Evolutionary conservation across 176 grass and related monocot species (phyloP), one percentile per base, ranked within the genome.

Genomic region (Chloris gayana): DNA sequence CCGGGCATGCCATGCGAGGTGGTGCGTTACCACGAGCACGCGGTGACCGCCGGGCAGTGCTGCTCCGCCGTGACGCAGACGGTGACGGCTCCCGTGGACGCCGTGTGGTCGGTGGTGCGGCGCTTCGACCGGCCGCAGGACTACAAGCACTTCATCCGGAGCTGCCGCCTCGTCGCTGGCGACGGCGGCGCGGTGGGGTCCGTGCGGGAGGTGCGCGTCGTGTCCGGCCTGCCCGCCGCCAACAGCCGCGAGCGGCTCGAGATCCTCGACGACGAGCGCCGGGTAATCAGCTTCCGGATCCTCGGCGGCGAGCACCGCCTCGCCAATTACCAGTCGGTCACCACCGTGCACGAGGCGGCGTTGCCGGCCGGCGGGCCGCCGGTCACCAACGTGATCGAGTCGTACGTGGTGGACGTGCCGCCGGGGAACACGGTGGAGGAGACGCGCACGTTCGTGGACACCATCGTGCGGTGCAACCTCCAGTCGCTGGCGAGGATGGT

Each of bases 391-490:
- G 95, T 98, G 38, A 88, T 92, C 11, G 95, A 98, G 81, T 94
- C 95, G n/a, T 98, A 98, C 49, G 85, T 94, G 32, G 95, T 94
- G 46, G 92, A 98, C 76, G 79, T 98, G 41, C 95, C 92, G 41
- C 18, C 34, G n/a, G 92, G 89, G 34, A 98, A 98, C 89, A 98
- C 95, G 2, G 54, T 4, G 29, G 91, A 98, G 4, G 95, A 94
- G 84, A 98, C 89, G 27, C 75, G 73, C 64, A 17, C 80, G 22
- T 94, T 98, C 86, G 86, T 85, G 13, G 90, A 92, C 67, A 94
- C 89, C 77, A 98, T 98, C 72, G 74, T 98, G 67, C 83, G 89
- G 12, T 83, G 77, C 83, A 98, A 98, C 74, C 95, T 92, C 70
- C 89, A 85, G 37, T 89, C 88, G 26, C 78, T 98, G n/a, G 89